phyloP scores from a whole-genome alignment of 805 yeast species.

The Yamadazyma phyllophila region DNA sequence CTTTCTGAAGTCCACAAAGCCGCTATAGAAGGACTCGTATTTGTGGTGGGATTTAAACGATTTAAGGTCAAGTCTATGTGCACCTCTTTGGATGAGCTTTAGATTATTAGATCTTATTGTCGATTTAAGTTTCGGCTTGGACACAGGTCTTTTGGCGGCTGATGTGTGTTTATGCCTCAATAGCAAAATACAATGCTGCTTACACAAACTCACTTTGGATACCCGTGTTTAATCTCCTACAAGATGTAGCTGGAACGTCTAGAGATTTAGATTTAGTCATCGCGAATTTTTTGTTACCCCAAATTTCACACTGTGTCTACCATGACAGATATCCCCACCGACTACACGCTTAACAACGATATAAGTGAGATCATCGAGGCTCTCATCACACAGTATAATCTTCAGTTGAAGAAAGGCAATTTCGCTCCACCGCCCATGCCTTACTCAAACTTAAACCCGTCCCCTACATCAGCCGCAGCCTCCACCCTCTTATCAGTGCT shows the following conservation, averaged over 20 bases:
- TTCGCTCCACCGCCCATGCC: neutral
- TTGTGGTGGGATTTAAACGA: neutral
- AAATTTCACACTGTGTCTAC: neutral
- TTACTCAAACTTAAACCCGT: neutral
- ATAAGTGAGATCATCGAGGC: conserved; percentile 15
- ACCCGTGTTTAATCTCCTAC: neutral
- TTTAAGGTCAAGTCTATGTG: conserved; percentile 1
- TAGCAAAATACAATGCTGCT: too few relatives aligned
- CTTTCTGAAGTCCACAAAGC: conserved; percentile 15
- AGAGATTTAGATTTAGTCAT: neutral
- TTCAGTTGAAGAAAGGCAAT: neutral
- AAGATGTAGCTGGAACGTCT: neutral
- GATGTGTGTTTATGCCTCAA: neutral
- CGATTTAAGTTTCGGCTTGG: neutral
- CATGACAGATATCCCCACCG: conserved; percentile 1
- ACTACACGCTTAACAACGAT: conserved; percentile 6
- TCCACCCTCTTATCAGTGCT: conserved; percentile 7
- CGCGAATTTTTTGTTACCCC: neutral
- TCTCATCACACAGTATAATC: conserved; percentile 15
- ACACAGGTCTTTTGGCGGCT: neutral
- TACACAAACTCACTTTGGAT: neutral
- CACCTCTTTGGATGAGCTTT: neutral
- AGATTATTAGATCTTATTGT: neutral
- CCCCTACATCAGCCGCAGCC: neutral
- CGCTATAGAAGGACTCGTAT: conserved; percentile 4